Evolutionary conservation across 345 rosid genomes (phyloP).

Genomic region (Gossypium arboreum): DNA sequence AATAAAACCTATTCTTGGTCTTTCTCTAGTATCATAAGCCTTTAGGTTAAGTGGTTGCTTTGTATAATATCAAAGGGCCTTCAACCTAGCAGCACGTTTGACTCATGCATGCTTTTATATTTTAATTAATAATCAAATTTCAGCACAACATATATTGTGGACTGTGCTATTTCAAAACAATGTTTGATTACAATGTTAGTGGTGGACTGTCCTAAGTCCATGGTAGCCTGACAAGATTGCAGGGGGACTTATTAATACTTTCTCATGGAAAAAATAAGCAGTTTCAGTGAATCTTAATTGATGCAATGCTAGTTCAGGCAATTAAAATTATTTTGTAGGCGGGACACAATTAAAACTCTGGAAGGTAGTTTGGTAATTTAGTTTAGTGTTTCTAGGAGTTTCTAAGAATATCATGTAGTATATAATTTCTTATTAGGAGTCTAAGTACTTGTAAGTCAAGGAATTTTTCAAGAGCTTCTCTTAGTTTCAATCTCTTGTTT

Average conservation of each 20-base stretch:
- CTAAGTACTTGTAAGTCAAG: neutral
- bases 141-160: neutral
- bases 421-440: neutral
- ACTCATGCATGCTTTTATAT: neutral
- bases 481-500: neutral
- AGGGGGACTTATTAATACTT: neutral
- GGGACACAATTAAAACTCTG: neutral
- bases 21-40: neutral
- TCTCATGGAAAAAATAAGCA: neutral
- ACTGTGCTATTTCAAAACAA: neutral
- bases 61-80: neutral
- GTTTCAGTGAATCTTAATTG: neutral
- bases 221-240: neutral
- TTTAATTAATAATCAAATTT: neutral
- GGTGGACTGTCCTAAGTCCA: neutral
- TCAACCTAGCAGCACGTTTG: neutral
- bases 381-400: neutral
- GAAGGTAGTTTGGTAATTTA: neutral
- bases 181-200: neutral
- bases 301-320: neutral
- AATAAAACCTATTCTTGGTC: neutral
- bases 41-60: neutral
- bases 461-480: neutral
- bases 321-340: neutral
- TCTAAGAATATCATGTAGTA: neutral